Percentiles rank a stretch among this genome's conserved stretches.
Evolutionary conservation across 495 filamentous ascomycete species (phyloP).

Genomic region (Geoglossum glabrum): DNA sequence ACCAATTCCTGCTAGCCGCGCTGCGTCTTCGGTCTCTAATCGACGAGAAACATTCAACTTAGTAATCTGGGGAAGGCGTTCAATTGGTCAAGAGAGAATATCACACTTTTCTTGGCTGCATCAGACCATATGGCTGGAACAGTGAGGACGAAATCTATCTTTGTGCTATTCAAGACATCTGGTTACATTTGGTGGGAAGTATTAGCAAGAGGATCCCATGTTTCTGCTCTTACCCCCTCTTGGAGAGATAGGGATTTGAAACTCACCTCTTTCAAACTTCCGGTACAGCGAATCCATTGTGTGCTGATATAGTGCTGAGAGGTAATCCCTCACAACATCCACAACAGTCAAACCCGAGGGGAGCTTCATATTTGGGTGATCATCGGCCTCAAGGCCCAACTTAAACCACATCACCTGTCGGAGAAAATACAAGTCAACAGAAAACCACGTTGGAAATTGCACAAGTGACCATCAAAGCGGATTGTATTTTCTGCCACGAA

Average conservation of each 20-base stretch:
- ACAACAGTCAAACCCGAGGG: not conserved
- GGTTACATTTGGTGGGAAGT: not conserved
- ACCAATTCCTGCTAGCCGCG: conserved; percentile 29
- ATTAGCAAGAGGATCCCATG: not conserved
- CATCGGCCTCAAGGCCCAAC: not conserved
- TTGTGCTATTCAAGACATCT: not conserved
- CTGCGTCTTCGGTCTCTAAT: conserved; percentile 22
- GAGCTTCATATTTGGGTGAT: not conserved
- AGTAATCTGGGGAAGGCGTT: not conserved
- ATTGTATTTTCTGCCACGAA: too few species aligned
- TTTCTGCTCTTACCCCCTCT: not conserved
- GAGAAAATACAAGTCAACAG: too few species aligned
- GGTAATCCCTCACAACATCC: not conserved
- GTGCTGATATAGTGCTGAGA: not conserved
- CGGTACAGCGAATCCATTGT: not conserved
- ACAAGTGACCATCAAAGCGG: too few species aligned
- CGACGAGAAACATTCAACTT: not conserved
- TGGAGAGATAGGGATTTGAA: not conserved
- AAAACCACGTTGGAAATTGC: too few species aligned
- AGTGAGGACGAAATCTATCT: not conserved
- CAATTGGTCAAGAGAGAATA: not conserved
- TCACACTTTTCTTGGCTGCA: conserved; percentile 21
- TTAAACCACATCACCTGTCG: not conserved
- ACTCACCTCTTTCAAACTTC: not conserved
- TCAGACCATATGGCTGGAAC: conserved; percentile 26